phyloP scores from a whole-genome alignment of 2,329 filamentous ascomycete species.

The Ceratocystis destructans region DNA sequence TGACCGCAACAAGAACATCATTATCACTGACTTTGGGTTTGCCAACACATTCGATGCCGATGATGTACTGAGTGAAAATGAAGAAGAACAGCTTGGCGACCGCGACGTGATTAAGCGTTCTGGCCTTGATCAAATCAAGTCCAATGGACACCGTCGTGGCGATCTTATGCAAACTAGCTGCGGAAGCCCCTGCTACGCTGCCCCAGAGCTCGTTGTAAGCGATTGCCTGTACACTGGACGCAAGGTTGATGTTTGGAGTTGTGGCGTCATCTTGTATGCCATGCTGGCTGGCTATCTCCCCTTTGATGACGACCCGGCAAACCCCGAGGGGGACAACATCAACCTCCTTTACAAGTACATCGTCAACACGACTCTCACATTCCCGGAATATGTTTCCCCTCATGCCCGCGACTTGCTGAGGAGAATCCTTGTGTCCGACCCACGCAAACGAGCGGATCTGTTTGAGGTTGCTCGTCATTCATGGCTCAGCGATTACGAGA shows the following conservation, averaged over 20 bases:
- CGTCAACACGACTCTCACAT: constrained; percentile 88
- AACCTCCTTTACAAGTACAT: constrained; percentile 99
- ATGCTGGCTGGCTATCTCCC: constrained; percentile 97
- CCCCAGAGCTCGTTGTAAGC: constrained; percentile 90
- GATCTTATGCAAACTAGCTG: constrained; percentile 99
- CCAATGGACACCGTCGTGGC: constrained; percentile 65
- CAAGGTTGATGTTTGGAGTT: constrained; percentile 99
- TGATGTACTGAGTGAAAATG: constrained; percentile 79
- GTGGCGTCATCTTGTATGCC: constrained; percentile 94
- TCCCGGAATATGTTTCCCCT: constrained; percentile 96
- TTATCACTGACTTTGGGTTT: constrained; percentile 98
- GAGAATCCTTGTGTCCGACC: constrained; percentile 88
- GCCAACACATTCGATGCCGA: constrained; percentile 89
- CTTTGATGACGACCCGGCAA: constrained; percentile 95
- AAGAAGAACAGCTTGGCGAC: constrained; percentile 75
- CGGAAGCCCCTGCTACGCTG: constrained; percentile 94
- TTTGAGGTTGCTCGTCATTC: constrained; percentile 97
- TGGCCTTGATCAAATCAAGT: constrained; percentile 67
- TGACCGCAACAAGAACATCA: constrained; percentile 95
- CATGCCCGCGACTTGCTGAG: constrained; percentile 86
- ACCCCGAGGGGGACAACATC: constrained; percentile 97
- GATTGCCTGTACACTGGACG: constrained; percentile 93
- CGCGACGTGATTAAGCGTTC: constrained; percentile 76
- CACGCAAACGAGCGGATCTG: constrained; percentile 82
- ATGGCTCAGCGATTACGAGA: constrained; percentile 95